Evolutionary conservation across 164 flowering plant genomes (phyloP).

Genomic region (Aristolochia californica): DNA sequence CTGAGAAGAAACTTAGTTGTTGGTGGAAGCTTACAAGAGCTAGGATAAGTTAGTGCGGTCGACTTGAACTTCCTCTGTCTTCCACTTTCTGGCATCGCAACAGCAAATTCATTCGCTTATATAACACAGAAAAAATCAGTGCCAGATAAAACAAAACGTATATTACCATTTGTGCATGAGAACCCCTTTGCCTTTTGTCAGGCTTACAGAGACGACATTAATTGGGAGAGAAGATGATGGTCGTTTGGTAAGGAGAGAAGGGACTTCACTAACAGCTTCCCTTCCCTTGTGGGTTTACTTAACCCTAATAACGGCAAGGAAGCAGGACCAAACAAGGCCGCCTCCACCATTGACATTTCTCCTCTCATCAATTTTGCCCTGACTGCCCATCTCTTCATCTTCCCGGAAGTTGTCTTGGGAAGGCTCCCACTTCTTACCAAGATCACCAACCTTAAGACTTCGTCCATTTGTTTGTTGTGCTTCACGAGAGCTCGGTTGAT

Average conservation of each 20-base stretch:
- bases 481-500: constrained; percentile 22
- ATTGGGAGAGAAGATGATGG: neutral
- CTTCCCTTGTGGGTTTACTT: neutral
- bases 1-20: no score
- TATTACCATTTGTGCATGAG: no score
- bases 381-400: constrained; percentile 54
- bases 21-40: no score
- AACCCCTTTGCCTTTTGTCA: no score
- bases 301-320: neutral
- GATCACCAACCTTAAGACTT: constrained; percentile 35
- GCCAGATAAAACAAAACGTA: no score
- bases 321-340: neutral
- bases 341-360: neutral
- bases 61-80: no score
- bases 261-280: neutral
- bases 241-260: neutral
- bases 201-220: constrained; percentile 2
- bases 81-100: no score
- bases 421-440: constrained; percentile 44
- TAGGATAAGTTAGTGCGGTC: no score
- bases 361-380: constrained; percentile 24
- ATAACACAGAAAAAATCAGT: no score
- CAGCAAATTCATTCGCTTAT: no score
- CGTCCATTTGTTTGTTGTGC: constrained; percentile 11
- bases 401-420: constrained; percentile 68